Percentiles rank a stretch among this genome's conserved stretches.
phyloP scores from a whole-genome alignment of 2,329 filamentous ascomycete species.

The Mariannaea elegans region DNA sequence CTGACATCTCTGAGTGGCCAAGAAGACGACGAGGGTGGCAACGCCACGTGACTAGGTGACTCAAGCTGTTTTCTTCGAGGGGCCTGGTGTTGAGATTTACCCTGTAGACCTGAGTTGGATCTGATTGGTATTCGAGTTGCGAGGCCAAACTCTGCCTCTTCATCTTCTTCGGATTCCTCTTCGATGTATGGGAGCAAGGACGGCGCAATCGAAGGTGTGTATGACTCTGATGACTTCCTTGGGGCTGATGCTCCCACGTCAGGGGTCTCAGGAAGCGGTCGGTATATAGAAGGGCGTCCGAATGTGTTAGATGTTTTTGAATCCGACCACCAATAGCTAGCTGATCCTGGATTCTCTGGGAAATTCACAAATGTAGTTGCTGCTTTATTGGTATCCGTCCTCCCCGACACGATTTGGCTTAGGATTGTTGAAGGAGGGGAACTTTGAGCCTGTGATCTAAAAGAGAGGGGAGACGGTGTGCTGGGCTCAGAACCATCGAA shows the following conservation, averaged over 20 bases:
- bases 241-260: not conserved
- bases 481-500: not conserved
- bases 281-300: not conserved
- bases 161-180: conserved; percentile 26
- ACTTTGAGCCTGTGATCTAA: not conserved
- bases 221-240: conserved; percentile 16
- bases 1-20: not conserved
- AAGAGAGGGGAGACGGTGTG: not conserved
- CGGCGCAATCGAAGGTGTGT: conserved; percentile 13
- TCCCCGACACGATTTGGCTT: no score
- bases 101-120: conserved; percentile 14
- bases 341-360: not conserved
- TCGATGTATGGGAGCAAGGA: conserved; percentile 34
- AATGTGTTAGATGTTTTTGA: not conserved
- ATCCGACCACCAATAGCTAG: not conserved
- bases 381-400: no score
- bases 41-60: not conserved
- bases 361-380: not conserved
- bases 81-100: not conserved
- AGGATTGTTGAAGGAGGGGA: not conserved
- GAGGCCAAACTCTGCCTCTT: conserved; percentile 23
- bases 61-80: not conserved
- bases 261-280: conserved; percentile 36
- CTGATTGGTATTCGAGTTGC: conserved; percentile 13
- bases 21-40: not conserved